Base-by-base conservation (phyloP, 2,329 filamentous ascomycete species). In the Rutstroemia sp. region DNA sequence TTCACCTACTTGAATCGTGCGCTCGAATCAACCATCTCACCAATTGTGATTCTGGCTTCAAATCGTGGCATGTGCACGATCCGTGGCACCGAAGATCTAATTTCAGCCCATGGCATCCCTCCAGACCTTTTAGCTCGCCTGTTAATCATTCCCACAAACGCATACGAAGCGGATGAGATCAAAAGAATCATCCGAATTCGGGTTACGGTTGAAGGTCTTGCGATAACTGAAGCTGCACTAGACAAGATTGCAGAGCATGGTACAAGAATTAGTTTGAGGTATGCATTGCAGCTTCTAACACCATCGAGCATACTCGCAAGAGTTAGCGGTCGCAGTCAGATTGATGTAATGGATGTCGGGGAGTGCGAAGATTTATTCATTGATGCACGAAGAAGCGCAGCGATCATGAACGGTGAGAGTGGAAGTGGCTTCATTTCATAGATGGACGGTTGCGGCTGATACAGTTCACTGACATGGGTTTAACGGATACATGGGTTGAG, bases 1-100 rank as follows among this genome's bases (percentile, higher is more conserved):
- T 99, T 97, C 76, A 97, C 94, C 64, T 99, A 96, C 75, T 85
- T 99, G 69, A 97, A 97, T 79, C 89, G 92, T 69, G 94, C 94
- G n/a, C 81, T 99, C 64, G 94, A 99, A 78, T 92, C 89, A 56
- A 83, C 86, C 63, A 95, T 99, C 68, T 92, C 92, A 1, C 94
- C 94, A 57, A 96, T 99, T 68, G 94, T 99, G 60, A 94, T 99
- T 64, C 86, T 99, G 59, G 94, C 94, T 58, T 97, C 94, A 44
- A 99, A 99, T 77, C 87, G 94, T 67, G 94, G 94, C 71, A 87
- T 92, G 78, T 92, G 89, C 62, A 88, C 90, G 63, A 94, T 99
- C 69, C 89, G 91, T 66, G 92, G 92, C 69, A 92, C 88, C 56
- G 81, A 87, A 65, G 83, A 89, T 71, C 80, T 94, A 69, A 79